Percentiles rank a stretch among this genome's conserved stretches.
Evolutionary conservation across 352 stramenopile species (phyloP).

Genomic region (Pythium brassicae): DNA sequence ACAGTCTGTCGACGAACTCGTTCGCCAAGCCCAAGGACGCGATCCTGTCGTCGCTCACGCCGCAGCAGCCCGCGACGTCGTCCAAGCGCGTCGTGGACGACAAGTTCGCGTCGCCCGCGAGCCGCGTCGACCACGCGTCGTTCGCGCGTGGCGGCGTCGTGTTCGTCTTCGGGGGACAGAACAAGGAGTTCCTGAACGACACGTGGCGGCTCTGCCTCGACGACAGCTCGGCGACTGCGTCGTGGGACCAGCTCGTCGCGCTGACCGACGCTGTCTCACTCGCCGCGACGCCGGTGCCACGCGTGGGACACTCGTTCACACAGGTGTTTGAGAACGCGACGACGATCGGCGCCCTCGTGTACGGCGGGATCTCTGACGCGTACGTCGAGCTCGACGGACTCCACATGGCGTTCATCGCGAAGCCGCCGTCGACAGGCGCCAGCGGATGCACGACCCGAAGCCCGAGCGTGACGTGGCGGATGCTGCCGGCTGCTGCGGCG

Average conservation of each 20-base stretch:
- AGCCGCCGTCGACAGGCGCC: slow-evolving; percentile 13
- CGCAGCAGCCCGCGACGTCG: slow-evolving; percentile 6
- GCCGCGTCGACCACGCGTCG: slow-evolving; percentile 48
- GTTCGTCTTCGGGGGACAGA: slow-evolving; percentile 55
- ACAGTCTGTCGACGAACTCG: slow-evolving; percentile 27
- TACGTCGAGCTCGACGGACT: slow-evolving; percentile 38
- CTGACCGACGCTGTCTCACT: slow-evolving; percentile 26
- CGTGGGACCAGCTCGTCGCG: slow-evolving; percentile 54
- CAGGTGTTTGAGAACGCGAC: slow-evolving; percentile 49
- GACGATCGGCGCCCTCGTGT: slow-evolving; percentile 35
- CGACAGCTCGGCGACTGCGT: slow-evolving; percentile 23
- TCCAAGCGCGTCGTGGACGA: slow-evolving; percentile 23
- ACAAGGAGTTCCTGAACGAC: slow-evolving; percentile 53
- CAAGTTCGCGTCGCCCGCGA: slow-evolving; percentile 56
- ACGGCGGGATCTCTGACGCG: slow-evolving; percentile 41
- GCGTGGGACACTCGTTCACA: slow-evolving; percentile 59
- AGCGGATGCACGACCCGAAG: slow-evolving; percentile 15
- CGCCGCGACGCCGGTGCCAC: slow-evolving; percentile 23
- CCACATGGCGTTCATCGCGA: slow-evolving; percentile 43
- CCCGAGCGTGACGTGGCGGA: slow-evolving; percentile 37
- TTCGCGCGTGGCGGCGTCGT: slow-evolving; percentile 28
- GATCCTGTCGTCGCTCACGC: slow-evolving; percentile 38
- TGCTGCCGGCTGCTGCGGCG: slow-evolving; percentile 13
- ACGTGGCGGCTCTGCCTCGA: slow-evolving; percentile 56
- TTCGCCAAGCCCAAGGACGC: slow-evolving; percentile 43